Evolutionary conservation across 1,284 basidiomycete species (phyloP).

Genomic region (Sutorius eximius): DNA sequence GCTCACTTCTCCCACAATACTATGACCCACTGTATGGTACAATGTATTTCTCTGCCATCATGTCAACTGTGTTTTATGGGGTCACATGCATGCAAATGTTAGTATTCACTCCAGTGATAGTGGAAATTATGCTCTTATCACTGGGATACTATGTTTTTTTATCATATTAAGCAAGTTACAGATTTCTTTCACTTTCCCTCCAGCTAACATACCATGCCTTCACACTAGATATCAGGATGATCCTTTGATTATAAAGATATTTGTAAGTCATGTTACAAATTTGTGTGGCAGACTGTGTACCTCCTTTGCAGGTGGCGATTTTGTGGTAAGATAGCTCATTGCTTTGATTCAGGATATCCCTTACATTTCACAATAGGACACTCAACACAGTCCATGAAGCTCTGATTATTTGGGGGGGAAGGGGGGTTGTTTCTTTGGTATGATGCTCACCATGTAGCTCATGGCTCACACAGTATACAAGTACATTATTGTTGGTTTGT

Average conservation of each 20-base stretch:
- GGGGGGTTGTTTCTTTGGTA: conserved; percentile 6
- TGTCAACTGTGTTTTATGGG: conserved; percentile 13
- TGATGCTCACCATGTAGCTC: too few relatives aligned
- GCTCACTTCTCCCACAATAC: too few relatives aligned
- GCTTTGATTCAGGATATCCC: not conserved
- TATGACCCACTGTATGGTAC: not conserved
- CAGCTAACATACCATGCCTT: not conserved
- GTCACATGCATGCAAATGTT: conserved; percentile 20
- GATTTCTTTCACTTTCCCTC: not conserved
- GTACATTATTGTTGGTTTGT: not conserved
- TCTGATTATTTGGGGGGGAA: conserved; percentile 5
- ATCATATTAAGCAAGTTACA: conserved; percentile 10
- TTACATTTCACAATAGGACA: not conserved
- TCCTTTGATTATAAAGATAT: not conserved
- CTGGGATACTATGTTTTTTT: conserved; percentile 14
- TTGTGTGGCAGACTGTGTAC: not conserved
- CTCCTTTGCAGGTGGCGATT: conserved; percentile 4
- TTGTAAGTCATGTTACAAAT: conserved; percentile 7
- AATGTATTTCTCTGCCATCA: conserved; percentile 4
- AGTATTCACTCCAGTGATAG: not conserved
- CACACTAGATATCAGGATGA: conserved; percentile 12
- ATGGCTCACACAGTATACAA: not conserved
- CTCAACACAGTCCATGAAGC: conserved; percentile 9
- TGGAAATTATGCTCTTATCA: not conserved
- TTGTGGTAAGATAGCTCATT: not conserved